Evolutionary conservation across 257 asterid species (phyloP).

Genomic region (Knoxia roxburghii): DNA sequence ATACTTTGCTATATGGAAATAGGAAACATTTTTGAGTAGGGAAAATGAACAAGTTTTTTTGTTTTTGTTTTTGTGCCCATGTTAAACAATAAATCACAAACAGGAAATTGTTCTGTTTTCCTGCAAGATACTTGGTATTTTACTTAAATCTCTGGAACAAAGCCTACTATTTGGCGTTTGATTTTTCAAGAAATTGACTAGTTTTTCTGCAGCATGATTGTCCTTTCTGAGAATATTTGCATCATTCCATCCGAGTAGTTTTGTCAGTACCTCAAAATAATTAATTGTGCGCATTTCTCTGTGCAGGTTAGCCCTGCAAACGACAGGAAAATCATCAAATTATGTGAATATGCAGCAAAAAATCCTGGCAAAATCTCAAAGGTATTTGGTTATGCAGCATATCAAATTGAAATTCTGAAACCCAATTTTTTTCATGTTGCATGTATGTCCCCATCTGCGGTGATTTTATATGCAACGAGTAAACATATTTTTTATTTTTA

Average conservation of each 20-base stretch:
- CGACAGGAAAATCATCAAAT: constrained; percentile 75
- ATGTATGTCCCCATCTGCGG: not conserved
- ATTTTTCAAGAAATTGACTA: not conserved
- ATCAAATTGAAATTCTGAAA: not conserved
- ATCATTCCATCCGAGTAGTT: not conserved
- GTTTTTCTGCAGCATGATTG: not conserved
- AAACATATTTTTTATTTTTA: not conserved
- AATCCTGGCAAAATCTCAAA: constrained; percentile 87
- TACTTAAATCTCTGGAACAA: not conserved
- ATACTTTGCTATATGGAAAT: too few relatives aligned
- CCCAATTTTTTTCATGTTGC: not conserved
- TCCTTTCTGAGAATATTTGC: not conserved
- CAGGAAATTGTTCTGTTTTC: not conserved
- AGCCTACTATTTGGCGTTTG: not conserved
- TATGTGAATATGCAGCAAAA: constrained; percentile 93
- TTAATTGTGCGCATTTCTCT: constrained; percentile 12
- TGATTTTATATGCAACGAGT: not conserved
- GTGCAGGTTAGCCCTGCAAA: constrained; percentile 65
- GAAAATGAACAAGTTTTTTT: too few relatives aligned
- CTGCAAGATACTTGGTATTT: not conserved
- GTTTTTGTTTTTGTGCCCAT: not conserved
- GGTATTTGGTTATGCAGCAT: constrained; percentile 32
- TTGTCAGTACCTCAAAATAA: not conserved
- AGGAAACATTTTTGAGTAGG: too few relatives aligned
- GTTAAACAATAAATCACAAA: not conserved